Conservation (phyloP, 2,329 filamentous ascomycete genomes). For the Trichoderma lentiforme region DNA sequence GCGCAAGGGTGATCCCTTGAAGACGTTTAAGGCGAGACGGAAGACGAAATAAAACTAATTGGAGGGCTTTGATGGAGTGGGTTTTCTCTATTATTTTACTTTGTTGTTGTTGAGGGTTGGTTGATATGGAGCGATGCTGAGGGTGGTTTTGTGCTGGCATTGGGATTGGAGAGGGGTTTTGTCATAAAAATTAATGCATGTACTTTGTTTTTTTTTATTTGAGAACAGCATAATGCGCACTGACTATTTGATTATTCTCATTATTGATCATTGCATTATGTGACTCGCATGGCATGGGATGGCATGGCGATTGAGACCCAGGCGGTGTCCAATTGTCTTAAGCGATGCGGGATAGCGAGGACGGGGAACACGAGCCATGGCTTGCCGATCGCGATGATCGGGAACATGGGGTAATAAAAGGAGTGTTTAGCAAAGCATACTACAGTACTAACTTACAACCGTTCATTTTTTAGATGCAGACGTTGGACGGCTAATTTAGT, state of each 20-base stretch:
- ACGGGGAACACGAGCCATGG: neutral
- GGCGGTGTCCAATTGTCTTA: neutral
- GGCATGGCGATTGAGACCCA: neutral
- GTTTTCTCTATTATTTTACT: neutral
- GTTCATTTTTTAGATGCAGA: neutral
- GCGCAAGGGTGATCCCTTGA: constrained; percentile 79
- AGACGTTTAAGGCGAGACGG: constrained; percentile 72
- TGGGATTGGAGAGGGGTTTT: neutral
- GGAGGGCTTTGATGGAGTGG: neutral
- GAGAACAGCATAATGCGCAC: neutral
- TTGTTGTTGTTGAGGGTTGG: neutral
- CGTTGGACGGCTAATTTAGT: neutral
- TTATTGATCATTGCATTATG: neutral
- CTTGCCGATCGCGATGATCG: constrained; percentile 4
- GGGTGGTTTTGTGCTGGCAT: neutral
- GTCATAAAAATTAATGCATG: neutral
- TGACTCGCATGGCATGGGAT: neutral
- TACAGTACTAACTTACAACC: too few species aligned
- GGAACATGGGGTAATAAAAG: neutral
- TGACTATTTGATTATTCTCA: neutral
- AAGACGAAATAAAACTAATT: constrained; percentile 40
- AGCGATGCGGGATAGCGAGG: neutral
- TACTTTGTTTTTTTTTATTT: neutral
- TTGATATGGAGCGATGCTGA: neutral
- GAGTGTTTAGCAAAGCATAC: neutral